Conservation (phyloP, 768 basidiomycete species). For the Saitozyma sp. region DNA sequence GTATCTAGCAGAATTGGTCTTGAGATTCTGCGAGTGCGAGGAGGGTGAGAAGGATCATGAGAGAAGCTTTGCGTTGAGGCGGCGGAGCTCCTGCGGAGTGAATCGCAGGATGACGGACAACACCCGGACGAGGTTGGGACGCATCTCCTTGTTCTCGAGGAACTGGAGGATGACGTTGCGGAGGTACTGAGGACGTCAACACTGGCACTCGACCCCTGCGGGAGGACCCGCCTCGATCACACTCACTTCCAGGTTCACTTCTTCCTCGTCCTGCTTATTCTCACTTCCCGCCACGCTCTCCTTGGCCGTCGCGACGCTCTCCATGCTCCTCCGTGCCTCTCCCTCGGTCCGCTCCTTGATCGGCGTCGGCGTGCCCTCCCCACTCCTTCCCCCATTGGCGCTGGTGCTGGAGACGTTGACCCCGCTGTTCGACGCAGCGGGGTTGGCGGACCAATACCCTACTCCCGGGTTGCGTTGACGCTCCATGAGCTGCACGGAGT, state of each 20-base stretch:
- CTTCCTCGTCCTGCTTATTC: conserved; percentile 68
- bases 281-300: neutral
- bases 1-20: neutral
- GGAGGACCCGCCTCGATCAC: too few relatives aligned
- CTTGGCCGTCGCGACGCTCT: neutral
- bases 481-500: conserved; percentile 84
- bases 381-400: neutral
- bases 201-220: neutral
- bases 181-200: conserved; percentile 61
- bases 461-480: conserved; percentile 89
- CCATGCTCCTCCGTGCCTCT: conserved; percentile 20
- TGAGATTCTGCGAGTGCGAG: neutral
- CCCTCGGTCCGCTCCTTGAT: conserved; percentile 3
- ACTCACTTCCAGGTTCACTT: conserved; percentile 76
- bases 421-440: neutral
- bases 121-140: conserved; percentile 89
- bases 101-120: conserved; percentile 89
- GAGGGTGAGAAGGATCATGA: neutral
- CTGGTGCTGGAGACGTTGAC: neutral
- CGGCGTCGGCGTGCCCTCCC: conserved; percentile 8
- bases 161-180: conserved; percentile 96
- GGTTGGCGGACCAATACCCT: conserved; percentile 71
- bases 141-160: conserved; percentile 97
- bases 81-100: conserved; percentile 88
- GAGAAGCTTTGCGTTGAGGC: conserved; percentile 78